phyloP scores from a whole-genome alignment of 148 eudicot genomes.

The Camellia sinensis region DNA sequence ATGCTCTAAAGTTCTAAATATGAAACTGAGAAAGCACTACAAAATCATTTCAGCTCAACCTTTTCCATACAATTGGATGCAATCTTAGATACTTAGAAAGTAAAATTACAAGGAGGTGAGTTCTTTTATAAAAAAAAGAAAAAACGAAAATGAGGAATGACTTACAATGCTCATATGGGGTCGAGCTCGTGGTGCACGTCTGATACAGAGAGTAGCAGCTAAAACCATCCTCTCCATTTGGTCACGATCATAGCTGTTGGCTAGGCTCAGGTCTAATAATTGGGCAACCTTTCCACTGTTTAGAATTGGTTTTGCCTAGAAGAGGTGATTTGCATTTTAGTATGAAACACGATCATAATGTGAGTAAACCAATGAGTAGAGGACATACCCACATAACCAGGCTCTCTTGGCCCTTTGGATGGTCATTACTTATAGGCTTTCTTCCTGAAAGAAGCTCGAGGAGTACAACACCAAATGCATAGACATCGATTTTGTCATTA shows the following conservation, averaged over 20 bases:
- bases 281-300: slow-evolving; percentile 55
- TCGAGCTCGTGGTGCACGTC: slow-evolving; percentile 75
- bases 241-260: slow-evolving; percentile 41
- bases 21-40: not conserved
- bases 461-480: slow-evolving; percentile 95
- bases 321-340: not conserved
- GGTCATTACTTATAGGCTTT: slow-evolving; percentile 70
- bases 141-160: not conserved
- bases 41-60: slow-evolving; percentile 4
- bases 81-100: not conserved
- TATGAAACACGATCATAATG: not conserved
- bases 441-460: slow-evolving; percentile 98
- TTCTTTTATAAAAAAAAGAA: no score
- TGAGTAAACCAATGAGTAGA: not conserved
- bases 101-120: not conserved
- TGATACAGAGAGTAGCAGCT: slow-evolving; percentile 87
- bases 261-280: slow-evolving; percentile 64
- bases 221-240: slow-evolving; percentile 82
- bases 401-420: slow-evolving; percentile 83
- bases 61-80: not conserved
- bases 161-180: slow-evolving; percentile 75
- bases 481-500: slow-evolving; percentile 80
- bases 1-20: not conserved
- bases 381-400: slow-evolving; percentile 89
- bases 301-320: slow-evolving; percentile 77